Evolutionary conservation across 352 stramenopile genomes (phyloP), one percentile per base, ranked within the genome.

Genomic region (Peronospora destructor): DNA sequence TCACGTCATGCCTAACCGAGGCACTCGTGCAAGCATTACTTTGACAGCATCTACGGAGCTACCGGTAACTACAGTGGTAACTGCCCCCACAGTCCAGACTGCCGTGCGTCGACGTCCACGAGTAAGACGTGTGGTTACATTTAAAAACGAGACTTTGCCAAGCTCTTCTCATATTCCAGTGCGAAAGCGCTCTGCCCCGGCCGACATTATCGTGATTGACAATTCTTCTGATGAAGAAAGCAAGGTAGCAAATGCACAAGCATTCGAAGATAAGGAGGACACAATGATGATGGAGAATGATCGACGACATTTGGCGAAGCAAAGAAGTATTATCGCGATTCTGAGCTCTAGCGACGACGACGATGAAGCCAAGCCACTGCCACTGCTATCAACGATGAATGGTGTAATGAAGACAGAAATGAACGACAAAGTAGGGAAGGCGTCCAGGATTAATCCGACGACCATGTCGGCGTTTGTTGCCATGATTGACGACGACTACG

Each of bases 1-100:
- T 19, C 68, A 76, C 30, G 41, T 68, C 6, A 73, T 81, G 49
- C 53, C 62, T 6, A 62, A 68, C 10, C 62, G 40, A 47, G 62
- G 57, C n/a, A 49, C 57, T 46, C 32, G 40, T 23, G 45, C 36
- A 14, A 32, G 35, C 23, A 36, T 32, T 0, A 8, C 23, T 29
- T 50, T 37, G 29, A 33, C 38, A 14, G 23, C 35, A 49, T 10
- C 56, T 33, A 59, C 23, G 10, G 38, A 38, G 11, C 49, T 23
- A 53, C 13, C 53, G 3, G 12, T 23, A 32, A 32, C 25, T 14
- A 28, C 32, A 25, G 21, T 34, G n/a, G 14, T n/a, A 36, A 19
- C 6, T 45, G 4, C 25, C 11, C n/a, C 25, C 7, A 21, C 53
- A 13, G n/a, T 39, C 28, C n/a, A 32, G 26, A 29, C 34, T 25